These are phyloP conservation scores for Pestalotiopsis fici DNA, from an alignment of 2,329 filamentous ascomycete genomes.

Conservation along the genomic window DNA sequence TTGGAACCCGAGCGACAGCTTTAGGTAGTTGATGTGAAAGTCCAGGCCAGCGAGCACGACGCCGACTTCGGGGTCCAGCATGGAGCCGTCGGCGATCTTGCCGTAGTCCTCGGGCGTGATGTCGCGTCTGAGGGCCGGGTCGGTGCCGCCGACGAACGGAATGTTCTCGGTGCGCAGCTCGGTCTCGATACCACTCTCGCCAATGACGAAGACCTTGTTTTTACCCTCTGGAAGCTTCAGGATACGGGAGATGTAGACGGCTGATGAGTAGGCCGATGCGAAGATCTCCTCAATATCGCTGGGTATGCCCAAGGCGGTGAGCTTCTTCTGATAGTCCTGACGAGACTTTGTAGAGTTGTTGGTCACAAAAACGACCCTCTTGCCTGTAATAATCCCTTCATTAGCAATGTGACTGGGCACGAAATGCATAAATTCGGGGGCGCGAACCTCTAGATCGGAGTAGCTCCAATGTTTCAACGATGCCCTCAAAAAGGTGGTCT, in stretches of 20 bases:
- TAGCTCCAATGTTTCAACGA: slow-evolving; percentile 82
- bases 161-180: slow-evolving; percentile 82
- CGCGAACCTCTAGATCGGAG: slow-evolving; percentile 76
- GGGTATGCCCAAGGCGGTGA: slow-evolving; percentile 78
- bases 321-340: slow-evolving; percentile 88
- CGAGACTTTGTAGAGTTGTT: slow-evolving; percentile 99
- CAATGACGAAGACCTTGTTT: slow-evolving; percentile 93
- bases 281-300: slow-evolving; percentile 88
- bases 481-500: slow-evolving; percentile 82
- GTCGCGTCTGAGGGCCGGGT: slow-evolving; percentile 74
- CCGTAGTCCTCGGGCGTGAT: slow-evolving; percentile 80
- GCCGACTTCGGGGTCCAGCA: slow-evolving; percentile 85
- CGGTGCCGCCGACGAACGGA: slow-evolving; percentile 82
- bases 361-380: slow-evolving; percentile 92
- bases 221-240: slow-evolving; percentile 75
- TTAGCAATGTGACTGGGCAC: neutral
- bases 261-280: slow-evolving; percentile 90
- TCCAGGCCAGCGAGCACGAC: slow-evolving; percentile 89
- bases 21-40: slow-evolving; percentile 94
- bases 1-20: slow-evolving; percentile 80
- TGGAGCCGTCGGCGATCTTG: slow-evolving; percentile 71
- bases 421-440: neutral
- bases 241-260: slow-evolving; percentile 94
- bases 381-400: slow-evolving; percentile 56
- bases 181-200: slow-evolving; percentile 87